Evolutionary conservation across 306 rosid genomes (phyloP), one percentile per base, ranked within the genome.

Genomic region (Pyrus communis): DNA sequence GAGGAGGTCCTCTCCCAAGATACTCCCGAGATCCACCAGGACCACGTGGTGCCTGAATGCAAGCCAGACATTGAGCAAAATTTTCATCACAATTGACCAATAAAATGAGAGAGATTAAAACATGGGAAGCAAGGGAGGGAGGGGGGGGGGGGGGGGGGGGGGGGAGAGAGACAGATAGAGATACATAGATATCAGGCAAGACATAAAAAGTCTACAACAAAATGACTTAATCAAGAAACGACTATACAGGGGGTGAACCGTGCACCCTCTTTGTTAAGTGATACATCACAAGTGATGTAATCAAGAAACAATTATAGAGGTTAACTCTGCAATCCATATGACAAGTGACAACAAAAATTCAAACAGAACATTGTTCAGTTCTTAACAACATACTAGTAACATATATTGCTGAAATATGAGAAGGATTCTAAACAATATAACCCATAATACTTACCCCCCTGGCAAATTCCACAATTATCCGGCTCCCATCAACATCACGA

Each of bases 1-100:
- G 89, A 69, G 86, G 84, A 71, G 89, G 87, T 11, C 89, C 89
- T 83, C 87, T 69, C 6, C 89, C 89, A 52, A 78, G 85, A 71
- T 77, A 75, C 28, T 86, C 87, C 60, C 87, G 87, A 38, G 89
- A 86, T 27, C 89, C 86, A 43, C 87, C 85, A 15, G 89, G 80
- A 52, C 85, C 87, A 21, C 88, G 84, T 25, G 89, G 85, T 58
- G 75, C 86, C 88, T 82, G 66, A 64, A 70, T 70, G 75, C 67
- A 71, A 49, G 18, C 58, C 65, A 62, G 35, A 25, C 10, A 73
- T 10, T 40, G 4, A 58, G 61, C 77, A 73, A 38, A 35, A 4
- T 10, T 35, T 25, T 10, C 4, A 58, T 38, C 4, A 13, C 15
- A 55, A 21, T 14, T 22, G 4, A 38, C 23, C n/a, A 7, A 5